Evolutionary conservation across 192 early-diverging fungal species (phyloP), one percentile per base, ranked within the genome.

Genomic region (Geranomyces michiganensis): DNA sequence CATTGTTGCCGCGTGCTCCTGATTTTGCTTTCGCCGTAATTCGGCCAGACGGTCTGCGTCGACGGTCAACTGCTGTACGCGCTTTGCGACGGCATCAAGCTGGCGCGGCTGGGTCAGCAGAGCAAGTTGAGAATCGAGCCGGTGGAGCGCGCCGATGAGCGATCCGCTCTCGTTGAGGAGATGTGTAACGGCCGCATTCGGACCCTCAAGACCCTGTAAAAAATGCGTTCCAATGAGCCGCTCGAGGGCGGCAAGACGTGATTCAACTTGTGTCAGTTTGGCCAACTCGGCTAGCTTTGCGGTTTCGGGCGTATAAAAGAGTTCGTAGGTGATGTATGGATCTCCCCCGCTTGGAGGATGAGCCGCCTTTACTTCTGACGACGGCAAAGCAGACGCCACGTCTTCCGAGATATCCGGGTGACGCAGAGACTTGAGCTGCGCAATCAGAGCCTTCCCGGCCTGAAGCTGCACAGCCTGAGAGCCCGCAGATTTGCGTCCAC

Each of bases 41-140:
- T 93, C 92, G 56, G 86, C 81, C 32, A 92, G 75, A 62, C 83
- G 80, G 51, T 92, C 92, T 62, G 92, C 66, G 59, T 92, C 88
- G 27, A 62, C 75, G n/a, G 76, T 86, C 19, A 92, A 74, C 0
- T 68, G 70, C 65, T 91, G 91, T 68, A 91, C 80, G 31, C 87
- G 83, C 60, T 83, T 61, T 0, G 82, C 79, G 19, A 92, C 68
- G 41, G 80, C 69, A 33, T 92, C 92, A 49, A 94, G 67, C 24
- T 89, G 85, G 27, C 89, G 83, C n/a, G 91, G 92, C 62, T 94
- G 85, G 12, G 85, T 77, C 7, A 94, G 72, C 7, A 94, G 75
- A 1, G 79, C 62, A 43, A 94, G 80, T 56, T 92, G 85, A 58
- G 88, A 87, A 73, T 94, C 91, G 45, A 94, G 74, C 24, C 86